Evolutionary conservation across 768 basidiomycete genomes (phyloP), one percentile per base, ranked within the genome.

Genomic region (Phylloporus scabripes): DNA sequence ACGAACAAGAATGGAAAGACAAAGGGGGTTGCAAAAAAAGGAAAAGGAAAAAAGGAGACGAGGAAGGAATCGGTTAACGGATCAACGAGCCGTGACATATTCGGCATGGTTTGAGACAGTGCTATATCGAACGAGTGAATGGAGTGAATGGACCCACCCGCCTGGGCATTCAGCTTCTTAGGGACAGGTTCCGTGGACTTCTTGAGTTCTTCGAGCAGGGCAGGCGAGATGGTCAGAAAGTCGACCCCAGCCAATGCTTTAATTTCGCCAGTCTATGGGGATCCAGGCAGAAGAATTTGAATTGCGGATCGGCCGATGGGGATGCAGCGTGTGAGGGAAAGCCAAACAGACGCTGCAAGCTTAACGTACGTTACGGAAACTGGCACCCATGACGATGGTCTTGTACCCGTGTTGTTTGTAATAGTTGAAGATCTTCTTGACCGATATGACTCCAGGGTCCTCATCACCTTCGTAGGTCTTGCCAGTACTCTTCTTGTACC

Each of bases 331-430:
- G 32, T 49, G 38, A 59, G 46, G 18, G 46, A 46, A 26, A 20
- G 24, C 36, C 14, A 48, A 23, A 28, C 20, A 46, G 14, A 36
- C 6, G 18, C 24, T 36, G 26, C 33, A 36, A 31, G 10, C 42
- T 45, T 15, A 3, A 74, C 87, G 50, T 59, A 93, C 85, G 77
- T 97, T 98, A 67, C 96, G 89, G 93, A 99, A 97, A 28, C 92
- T 95, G 51, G 96, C 96, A 66, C 95, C 96, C 96, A 98, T 97
- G 70, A 98, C 95, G 72, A 99, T 97, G 60, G 96, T 99, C 64
- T 93, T 91, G 82, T 99, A 98, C 52, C 81, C 79, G 73, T 98
- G 82, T 68, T 96, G 93, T 80, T 97, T 98, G 83, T 99, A 99
- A 72, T 93, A 98, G 78, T 95, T 90, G 83, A 86, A 99, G 76